Percentiles rank a stretch among this genome's conserved stretches.
Evolutionary conservation across 2,329 filamentous ascomycete genomes (phyloP).

Genomic region (Neofusicoccum kwambonambiense): DNA sequence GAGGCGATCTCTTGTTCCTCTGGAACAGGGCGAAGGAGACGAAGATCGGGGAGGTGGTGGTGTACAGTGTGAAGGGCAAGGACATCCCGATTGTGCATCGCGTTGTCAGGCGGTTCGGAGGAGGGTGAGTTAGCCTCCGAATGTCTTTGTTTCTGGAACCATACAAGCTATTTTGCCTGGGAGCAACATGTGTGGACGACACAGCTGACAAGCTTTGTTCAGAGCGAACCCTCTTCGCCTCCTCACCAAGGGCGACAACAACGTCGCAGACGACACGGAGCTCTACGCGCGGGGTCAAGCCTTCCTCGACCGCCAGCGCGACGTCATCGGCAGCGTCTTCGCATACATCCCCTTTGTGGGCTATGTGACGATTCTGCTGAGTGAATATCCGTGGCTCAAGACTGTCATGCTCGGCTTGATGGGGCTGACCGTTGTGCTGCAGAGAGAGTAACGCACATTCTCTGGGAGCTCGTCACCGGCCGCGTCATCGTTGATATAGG

Average conservation of each 20-base stretch:
- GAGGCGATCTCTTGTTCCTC: constrained; percentile 72
- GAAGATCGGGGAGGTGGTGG: constrained; percentile 70
- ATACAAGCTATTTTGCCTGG: no score
- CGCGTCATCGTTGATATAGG: not conserved
- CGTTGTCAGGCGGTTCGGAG: constrained; percentile 70
- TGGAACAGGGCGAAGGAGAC: constrained; percentile 69
- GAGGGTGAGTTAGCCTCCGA: constrained; percentile 46
- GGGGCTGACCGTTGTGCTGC: constrained; percentile 89
- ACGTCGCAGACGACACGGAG: constrained; percentile 88
- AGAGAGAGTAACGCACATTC: constrained; percentile 65
- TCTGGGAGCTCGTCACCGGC: constrained; percentile 5
- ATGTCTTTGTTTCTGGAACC: not conserved
- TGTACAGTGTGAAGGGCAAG: constrained; percentile 86
- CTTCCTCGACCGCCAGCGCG: constrained; percentile 74
- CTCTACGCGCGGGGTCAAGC: constrained; percentile 83
- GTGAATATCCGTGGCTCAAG: constrained; percentile 96
- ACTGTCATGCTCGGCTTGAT: constrained; percentile 91
- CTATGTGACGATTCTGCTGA: constrained; percentile 93
- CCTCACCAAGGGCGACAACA: constrained; percentile 97
- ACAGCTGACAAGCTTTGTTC: not conserved
- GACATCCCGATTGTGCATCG: constrained; percentile 97
- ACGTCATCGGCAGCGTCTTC: constrained; percentile 90
- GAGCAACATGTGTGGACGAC: not conserved
- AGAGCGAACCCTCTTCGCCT: constrained; percentile 60
- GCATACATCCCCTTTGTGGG: constrained; percentile 93